phyloP scores from a whole-genome alignment of 768 basidiomycete genomes.

The Botryobasidium botryosum region DNA sequence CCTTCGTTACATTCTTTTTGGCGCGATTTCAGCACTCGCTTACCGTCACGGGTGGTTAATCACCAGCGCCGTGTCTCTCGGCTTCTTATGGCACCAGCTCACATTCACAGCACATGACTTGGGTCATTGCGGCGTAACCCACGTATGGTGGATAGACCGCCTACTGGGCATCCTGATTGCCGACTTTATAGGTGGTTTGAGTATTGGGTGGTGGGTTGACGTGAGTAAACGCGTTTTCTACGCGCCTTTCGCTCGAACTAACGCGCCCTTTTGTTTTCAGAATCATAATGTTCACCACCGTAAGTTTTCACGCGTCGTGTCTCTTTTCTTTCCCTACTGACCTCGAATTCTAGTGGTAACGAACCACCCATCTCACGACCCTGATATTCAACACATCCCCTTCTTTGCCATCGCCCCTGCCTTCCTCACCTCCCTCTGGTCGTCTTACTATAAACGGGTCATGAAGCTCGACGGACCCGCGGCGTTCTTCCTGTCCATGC shows the following conservation, averaged over 20 bases:
- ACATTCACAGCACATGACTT: conserved; percentile 88
- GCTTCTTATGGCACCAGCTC: conserved; percentile 89
- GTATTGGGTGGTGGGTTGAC: conserved; percentile 95
- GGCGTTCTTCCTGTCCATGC: conserved; percentile 46
- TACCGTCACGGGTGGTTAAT: conserved; percentile 52
- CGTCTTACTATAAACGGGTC: conserved; percentile 83
- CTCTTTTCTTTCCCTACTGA: conserved; percentile 1
- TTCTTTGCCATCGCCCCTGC: conserved; percentile 86
- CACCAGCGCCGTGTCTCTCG: conserved; percentile 63
- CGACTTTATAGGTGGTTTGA: conserved; percentile 80
- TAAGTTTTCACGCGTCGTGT: conserved; percentile 29
- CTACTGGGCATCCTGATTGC: conserved; percentile 64
- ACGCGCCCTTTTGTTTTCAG: conserved; percentile 10
- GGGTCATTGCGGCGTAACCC: conserved; percentile 88
- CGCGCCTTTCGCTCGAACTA: background rate
- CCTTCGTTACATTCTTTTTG: conserved; percentile 57
- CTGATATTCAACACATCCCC: conserved; percentile 46
- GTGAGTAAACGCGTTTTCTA: conserved; percentile 32
- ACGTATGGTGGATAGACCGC: conserved; percentile 67
- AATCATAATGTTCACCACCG: conserved; percentile 90
- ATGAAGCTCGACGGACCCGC: conserved; percentile 64
- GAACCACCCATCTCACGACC: conserved; percentile 91
- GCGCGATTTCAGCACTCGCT: conserved; percentile 35
- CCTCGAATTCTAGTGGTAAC: conserved; percentile 50
- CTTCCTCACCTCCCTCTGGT: conserved; percentile 77